These are phyloP conservation scores for Sapria himalayana DNA, from an alignment of 345 rosid species.

Conservation along the genomic window DNA sequence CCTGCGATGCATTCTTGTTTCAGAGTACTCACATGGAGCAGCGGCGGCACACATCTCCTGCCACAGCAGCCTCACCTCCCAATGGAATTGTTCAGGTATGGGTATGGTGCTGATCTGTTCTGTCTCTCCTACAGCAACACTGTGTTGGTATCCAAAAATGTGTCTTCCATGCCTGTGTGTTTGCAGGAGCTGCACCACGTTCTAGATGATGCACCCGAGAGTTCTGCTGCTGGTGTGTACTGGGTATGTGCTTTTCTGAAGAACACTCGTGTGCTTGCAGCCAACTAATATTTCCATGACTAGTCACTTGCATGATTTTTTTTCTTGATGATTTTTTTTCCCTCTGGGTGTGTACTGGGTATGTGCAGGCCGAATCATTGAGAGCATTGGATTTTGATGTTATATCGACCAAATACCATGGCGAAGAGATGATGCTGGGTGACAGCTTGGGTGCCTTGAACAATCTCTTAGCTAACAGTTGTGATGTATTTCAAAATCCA, in stretches of 20 bases:
- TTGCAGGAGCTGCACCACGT: too few species aligned
- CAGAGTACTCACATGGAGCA: conserved; percentile 11
- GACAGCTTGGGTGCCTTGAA: conserved; percentile 76
- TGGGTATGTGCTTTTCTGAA: not conserved
- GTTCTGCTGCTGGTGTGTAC: too few species aligned
- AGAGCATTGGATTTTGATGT: conserved; percentile 63
- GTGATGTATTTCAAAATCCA: conserved; percentile 73
- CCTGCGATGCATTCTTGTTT: conserved; percentile 92
- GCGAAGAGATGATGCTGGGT: conserved; percentile 42
- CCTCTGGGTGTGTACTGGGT: not conserved
- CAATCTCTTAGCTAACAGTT: conserved; percentile 79
- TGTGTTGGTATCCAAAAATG: not conserved
- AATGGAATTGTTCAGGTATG: not conserved
- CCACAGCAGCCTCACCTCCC: conserved; percentile 2
- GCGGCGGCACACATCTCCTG: conserved; percentile 6
- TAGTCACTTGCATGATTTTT: not conserved
- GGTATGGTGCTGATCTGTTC: not conserved
- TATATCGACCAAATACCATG: conserved; percentile 40
- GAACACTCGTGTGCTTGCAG: not conserved
- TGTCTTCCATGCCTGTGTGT: too few species aligned
- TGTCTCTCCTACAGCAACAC: not conserved
- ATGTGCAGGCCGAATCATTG: conserved; percentile 71
- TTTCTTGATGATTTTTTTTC: conserved; percentile 8
- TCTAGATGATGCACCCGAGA: too few species aligned
- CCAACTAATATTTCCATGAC: not conserved